These are phyloP conservation scores for Neonectria neomacrospora DNA, from an alignment of 2,329 filamentous ascomycete genomes.

Conservation along the genomic window DNA sequence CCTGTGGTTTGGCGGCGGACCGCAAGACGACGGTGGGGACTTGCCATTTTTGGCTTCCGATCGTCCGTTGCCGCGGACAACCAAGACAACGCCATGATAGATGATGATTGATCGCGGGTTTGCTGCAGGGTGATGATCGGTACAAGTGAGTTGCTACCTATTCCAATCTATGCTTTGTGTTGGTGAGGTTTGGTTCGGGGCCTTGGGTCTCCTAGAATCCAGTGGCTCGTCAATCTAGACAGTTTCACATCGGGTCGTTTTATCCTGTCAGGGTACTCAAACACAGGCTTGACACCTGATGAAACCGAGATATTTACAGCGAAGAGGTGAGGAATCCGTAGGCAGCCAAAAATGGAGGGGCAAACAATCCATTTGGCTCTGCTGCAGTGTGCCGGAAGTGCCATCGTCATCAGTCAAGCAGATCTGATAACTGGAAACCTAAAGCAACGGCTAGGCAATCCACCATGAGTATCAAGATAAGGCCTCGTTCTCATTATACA, in stretches of 20 bases:
- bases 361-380: not conserved
- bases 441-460: not conserved
- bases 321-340: not conserved
- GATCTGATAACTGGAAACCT: not conserved
- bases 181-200: not conserved
- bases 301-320: too few relatives aligned
- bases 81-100: not conserved
- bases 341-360: not conserved
- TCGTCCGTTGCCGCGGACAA: conserved; percentile 23
- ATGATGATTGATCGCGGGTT: not conserved
- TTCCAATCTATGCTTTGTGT: not conserved
- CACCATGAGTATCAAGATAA: not conserved
- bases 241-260: not conserved
- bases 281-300: not conserved
- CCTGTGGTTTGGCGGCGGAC: conserved; percentile 16
- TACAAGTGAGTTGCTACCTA: not conserved
- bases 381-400: not conserved
- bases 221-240: not conserved
- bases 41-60: conserved; percentile 6
- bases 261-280: not conserved
- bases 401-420: not conserved
- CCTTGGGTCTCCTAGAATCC: not conserved
- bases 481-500: not conserved
- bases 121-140: not conserved
- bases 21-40: conserved; percentile 2